Percentiles rank a stretch among this genome's conserved stretches.
Evolutionary conservation across 106 monocot species (phyloP).

Genomic region (Dendrobium nobile): DNA sequence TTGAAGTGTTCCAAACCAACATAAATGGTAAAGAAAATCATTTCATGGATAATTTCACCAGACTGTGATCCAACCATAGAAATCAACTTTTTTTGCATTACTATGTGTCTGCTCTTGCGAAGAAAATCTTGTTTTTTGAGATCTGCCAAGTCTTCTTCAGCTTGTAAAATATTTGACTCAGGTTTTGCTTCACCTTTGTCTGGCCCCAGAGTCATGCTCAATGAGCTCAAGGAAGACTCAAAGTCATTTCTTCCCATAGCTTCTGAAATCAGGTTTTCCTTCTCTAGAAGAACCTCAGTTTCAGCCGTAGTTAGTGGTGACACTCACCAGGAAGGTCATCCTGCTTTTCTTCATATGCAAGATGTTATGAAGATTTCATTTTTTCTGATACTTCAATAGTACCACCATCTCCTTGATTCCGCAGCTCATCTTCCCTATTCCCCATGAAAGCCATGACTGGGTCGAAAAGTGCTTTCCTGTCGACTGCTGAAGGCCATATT

Average conservation of each 20-base stretch:
- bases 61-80: conserved; percentile 11
- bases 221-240: conserved; percentile 2
- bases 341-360: conserved; percentile 21
- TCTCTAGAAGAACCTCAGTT: conserved; percentile 7
- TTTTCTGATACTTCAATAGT: conserved; percentile 26
- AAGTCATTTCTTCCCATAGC: neutral
- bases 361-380: conserved; percentile 22
- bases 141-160: conserved; percentile 20
- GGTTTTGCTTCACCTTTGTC: conserved; percentile 21
- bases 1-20: neutral
- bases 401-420: conserved; percentile 1
- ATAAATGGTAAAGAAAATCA: neutral
- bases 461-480: conserved; percentile 59
- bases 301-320: conserved; percentile 13
- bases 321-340: conserved; percentile 11
- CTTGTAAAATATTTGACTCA: conserved; percentile 7
- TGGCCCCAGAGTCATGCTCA: conserved; percentile 15
- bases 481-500: conserved; percentile 63
- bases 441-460: conserved; percentile 92
- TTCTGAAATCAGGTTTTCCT: conserved; percentile 26
- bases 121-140: conserved; percentile 10
- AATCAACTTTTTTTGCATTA: conserved; percentile 11
- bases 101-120: conserved; percentile 2
- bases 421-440: conserved; percentile 27
- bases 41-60: conserved; percentile 4